Percentiles rank a stretch among this genome's conserved stretches.
These are phyloP conservation scores for Globisporangium cylindrosporum DNA, from an alignment of 352 stramenopile species.

Conservation along the genomic window DNA sequence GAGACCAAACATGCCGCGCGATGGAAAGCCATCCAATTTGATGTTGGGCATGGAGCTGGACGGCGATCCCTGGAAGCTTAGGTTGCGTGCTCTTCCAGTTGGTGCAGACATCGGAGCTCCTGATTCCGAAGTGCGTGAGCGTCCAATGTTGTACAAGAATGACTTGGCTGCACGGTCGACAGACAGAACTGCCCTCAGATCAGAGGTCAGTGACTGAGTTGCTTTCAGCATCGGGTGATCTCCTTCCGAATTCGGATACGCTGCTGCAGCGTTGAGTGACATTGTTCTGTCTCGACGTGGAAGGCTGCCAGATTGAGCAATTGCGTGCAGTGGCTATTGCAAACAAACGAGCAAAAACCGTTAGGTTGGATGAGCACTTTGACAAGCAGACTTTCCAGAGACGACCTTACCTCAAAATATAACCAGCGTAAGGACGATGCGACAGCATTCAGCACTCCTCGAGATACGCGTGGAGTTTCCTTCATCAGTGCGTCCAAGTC, in stretches of 20 bases:
- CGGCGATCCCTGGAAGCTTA: constrained; percentile 33
- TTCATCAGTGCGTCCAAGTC: constrained; percentile 74
- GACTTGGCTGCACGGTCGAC: constrained; percentile 68
- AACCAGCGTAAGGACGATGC: constrained; percentile 69
- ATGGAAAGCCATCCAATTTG: background rate
- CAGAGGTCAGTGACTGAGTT: constrained; percentile 53
- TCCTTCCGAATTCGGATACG: constrained; percentile 19
- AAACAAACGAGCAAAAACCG: background rate
- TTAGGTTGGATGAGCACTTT: background rate
- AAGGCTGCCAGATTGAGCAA: constrained; percentile 63
- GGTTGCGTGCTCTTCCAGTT: constrained; percentile 31
- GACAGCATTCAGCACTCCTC: constrained; percentile 78
- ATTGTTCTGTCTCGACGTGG: constrained; percentile 46
- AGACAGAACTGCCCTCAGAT: constrained; percentile 66
- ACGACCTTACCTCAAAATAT: constrained; percentile 61
- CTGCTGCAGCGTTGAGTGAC: constrained; percentile 26
- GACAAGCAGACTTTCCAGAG: background rate
- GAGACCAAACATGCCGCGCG: constrained; percentile 32
- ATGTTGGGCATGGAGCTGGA: background rate
- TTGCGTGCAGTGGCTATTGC: constrained; percentile 52
- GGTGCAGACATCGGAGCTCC: constrained; percentile 31
- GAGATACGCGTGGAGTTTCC: constrained; percentile 61
- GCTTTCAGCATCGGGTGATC: constrained; percentile 45
- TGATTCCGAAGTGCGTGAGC: constrained; percentile 33
- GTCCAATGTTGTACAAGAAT: constrained; percentile 71